Evolutionary conservation across 495 filamentous ascomycete species (phyloP).

Genomic region (Aspergillus kassunensis): DNA sequence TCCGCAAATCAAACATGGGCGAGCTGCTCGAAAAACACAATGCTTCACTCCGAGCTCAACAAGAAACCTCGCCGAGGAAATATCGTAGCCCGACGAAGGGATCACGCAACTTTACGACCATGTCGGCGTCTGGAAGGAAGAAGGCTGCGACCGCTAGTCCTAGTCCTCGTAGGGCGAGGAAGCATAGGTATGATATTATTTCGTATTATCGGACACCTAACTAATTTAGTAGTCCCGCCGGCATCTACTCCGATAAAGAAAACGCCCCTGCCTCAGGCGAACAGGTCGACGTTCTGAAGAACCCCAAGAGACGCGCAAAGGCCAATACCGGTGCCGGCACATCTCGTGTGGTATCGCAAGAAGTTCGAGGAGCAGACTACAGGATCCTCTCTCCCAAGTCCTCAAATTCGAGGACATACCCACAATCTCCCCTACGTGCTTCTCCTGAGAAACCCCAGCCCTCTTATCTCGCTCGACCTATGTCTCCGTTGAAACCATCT

Average conservation of each 20-base stretch:
- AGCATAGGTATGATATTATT: slow-evolving; percentile 53
- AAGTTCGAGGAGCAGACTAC: slow-evolving; percentile 44
- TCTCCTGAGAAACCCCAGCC: slow-evolving; percentile 45
- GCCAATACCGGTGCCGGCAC: slow-evolving; percentile 32
- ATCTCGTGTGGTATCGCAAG: slow-evolving; percentile 50
- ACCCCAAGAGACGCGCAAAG: slow-evolving; percentile 59
- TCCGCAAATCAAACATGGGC: slow-evolving; percentile 79
- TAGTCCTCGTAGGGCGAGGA: slow-evolving; percentile 47
- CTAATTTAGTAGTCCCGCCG: slow-evolving; percentile 52
- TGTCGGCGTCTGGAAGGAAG: slow-evolving; percentile 24
- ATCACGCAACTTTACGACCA: slow-evolving; percentile 25
- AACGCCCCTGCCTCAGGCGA: slow-evolving; percentile 52
- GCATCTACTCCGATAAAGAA: slow-evolving; percentile 70
- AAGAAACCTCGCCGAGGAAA: slow-evolving; percentile 30
- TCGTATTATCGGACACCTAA: slow-evolving; percentile 7
- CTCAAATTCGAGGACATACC: slow-evolving; percentile 67
- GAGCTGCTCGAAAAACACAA: slow-evolving; percentile 66
- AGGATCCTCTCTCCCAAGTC: slow-evolving; percentile 76
- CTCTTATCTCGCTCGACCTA: slow-evolving; percentile 48
- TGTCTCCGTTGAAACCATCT: slow-evolving; percentile 51
- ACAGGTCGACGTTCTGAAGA: slow-evolving; percentile 40
- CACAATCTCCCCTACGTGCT: slow-evolving; percentile 51
- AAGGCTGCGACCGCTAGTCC: slow-evolving; percentile 25
- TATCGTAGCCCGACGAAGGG: slow-evolving; percentile 28
- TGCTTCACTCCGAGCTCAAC: slow-evolving; percentile 24